Conservation (phyloP, 176 grass and related monocot genomes). For the Juncus effusus region DNA sequence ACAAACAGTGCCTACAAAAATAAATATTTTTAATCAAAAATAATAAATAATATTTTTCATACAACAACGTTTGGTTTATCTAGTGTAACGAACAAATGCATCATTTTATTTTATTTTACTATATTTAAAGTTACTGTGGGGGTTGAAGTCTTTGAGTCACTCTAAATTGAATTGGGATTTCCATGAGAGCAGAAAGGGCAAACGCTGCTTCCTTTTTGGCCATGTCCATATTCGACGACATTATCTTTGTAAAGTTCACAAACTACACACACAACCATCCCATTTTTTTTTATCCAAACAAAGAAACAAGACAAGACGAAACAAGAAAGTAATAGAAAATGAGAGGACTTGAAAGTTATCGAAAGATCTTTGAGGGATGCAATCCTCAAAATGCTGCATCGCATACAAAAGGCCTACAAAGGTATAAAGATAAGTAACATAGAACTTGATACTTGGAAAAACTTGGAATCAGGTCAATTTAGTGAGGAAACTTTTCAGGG, state of each 20-base stretch:
- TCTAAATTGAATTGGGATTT: conserved; percentile 95
- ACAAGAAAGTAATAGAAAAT: background rate
- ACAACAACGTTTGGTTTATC: no score
- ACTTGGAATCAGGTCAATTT: no score
- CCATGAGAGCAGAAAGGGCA: conserved; percentile 91
- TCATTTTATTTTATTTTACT: no score
- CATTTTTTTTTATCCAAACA: conserved; percentile 6
- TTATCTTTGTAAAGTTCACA: conserved; percentile 91
- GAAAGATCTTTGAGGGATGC: conserved; percentile 84
- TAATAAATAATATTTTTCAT: no score
- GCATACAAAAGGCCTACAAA: conserved; percentile 93
- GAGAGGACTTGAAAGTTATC: conserved; percentile 89
- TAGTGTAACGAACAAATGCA: no score
- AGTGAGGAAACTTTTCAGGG: no score
- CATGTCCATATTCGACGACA: conserved; percentile 61
- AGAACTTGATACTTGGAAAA: no score
- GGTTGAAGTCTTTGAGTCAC: conserved; percentile 56
- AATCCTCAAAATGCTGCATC: conserved; percentile 90
- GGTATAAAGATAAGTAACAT: no score
- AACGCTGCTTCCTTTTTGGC: conserved; percentile 87
- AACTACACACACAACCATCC: conserved; percentile 50
- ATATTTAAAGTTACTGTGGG: conserved; percentile 46
- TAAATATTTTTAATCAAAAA: no score
- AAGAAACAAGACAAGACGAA: no score
- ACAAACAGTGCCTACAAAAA: no score